Conservation (phyloP, 768 basidiomycete genomes). For the Austroboletus festivus region DNA sequence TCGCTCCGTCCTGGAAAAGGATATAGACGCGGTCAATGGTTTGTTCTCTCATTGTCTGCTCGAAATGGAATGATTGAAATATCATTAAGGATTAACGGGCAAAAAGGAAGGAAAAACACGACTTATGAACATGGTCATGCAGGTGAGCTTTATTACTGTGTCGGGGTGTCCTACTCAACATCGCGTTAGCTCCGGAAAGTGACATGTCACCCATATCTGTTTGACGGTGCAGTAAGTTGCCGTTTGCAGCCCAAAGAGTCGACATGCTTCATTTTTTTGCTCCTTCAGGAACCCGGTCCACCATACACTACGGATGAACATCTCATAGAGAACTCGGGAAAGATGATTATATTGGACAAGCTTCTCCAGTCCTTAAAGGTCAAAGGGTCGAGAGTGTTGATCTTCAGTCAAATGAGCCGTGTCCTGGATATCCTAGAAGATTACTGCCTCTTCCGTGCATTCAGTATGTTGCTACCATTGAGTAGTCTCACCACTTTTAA, state of each 20-base stretch:
- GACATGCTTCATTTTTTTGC: too few species aligned
- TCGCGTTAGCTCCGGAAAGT: constrained; percentile 99
- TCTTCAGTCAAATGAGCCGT: constrained; percentile 99
- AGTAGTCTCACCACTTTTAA: too few species aligned
- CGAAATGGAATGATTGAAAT: background rate
- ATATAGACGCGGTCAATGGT: constrained; percentile 98
- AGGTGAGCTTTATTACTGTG: constrained; percentile 55
- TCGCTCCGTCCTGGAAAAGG: constrained; percentile 91
- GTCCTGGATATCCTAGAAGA: constrained; percentile 98
- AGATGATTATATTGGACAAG: constrained; percentile 98
- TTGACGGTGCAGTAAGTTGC: constrained; percentile 86
- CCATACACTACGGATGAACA: too few species aligned
- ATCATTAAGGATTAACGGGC: constrained; percentile 68
- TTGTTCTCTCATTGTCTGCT: constrained; percentile 14
- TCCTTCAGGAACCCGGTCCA: too few species aligned
- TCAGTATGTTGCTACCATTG: too few species aligned
- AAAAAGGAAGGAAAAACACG: constrained; percentile 99
- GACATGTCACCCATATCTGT: constrained; percentile 95
- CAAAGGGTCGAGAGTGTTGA: constrained; percentile 95
- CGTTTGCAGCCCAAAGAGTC: constrained; percentile 71
- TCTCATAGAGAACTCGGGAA: constrained; percentile 97
- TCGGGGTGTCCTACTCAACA: constrained; percentile 93
- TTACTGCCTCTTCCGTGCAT: constrained; percentile 88
- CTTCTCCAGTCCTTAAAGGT: constrained; percentile 83
- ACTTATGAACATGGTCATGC: constrained; percentile 99